Evolutionary conservation across 2,329 filamentous ascomycete genomes (phyloP), one percentile per base, ranked within the genome.

Genomic region (Stemphylium vesicarium): DNA sequence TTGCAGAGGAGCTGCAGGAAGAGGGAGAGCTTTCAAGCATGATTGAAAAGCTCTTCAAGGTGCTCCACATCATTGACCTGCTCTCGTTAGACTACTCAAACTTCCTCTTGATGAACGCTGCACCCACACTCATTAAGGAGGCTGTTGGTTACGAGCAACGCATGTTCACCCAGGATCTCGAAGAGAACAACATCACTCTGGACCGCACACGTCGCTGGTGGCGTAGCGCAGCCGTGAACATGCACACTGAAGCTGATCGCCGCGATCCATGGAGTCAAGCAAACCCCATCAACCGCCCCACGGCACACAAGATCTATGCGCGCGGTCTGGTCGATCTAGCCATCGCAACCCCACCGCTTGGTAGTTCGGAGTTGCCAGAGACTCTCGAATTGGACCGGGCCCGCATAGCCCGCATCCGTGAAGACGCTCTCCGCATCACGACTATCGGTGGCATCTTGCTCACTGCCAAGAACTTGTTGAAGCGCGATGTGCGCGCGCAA

Each of bases 61-160:
- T 95, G 2, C 84, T 92, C 49, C 84, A 86, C 26, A 89, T 91
- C 63, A 89, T 93, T 51, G 89, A 95, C 66, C 79, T 89, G 32
- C 88, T 94, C 78, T 85, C 90, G 20, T 86, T 91, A 54, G 91
- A 95, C 66, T 92, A 93, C 68, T 88, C 90, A 56, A 95, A 95
- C 71, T 94, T 91, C 69, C 81, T 93, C 65, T 79, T 95, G 44
- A 86, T 87, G 72, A 84, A 88, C 24, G 87, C 87, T 0, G 88
- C 88, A 1, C 89, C 89, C 0, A 85, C 85, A 5, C 81, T 95
- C 47, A 85, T 92, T 49, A 84, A 88, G 59, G 87, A 90, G 60
- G 86, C 89, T 2, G 79, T 86, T 1, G 82, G 86, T 13, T 94
- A 94, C 71, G 91, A 95, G 69, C 82, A 86, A n/a, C 87, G 87